These are phyloP conservation scores for Alternaria infectoria DNA, from an alignment of 2,329 filamentous ascomycete genomes.

Conservation along the genomic window DNA sequence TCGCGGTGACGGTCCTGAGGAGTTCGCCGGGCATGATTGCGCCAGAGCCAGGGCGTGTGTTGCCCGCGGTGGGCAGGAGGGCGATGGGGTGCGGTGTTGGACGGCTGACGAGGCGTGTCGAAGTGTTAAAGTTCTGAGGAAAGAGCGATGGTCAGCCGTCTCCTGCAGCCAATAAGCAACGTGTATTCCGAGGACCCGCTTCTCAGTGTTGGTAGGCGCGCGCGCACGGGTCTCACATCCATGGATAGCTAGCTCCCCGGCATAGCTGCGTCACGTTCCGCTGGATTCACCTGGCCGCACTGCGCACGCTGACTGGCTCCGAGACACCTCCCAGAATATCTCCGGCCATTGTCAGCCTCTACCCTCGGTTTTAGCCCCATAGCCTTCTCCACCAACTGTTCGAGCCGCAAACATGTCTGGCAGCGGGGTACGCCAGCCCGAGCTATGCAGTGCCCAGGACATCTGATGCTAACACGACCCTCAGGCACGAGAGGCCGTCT, in stretches of 20 bases:
- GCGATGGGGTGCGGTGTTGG: conserved; percentile 24
- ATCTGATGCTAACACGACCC: conserved; percentile 28
- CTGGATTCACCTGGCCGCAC: conserved; percentile 5
- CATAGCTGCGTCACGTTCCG: conserved; percentile 28
- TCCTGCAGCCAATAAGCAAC: conserved; percentile 14
- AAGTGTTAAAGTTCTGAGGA: conserved; percentile 26
- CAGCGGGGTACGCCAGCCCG: conserved; percentile 54
- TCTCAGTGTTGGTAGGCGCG: conserved; percentile 23
- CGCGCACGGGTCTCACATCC: not conserved
- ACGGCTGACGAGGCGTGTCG: conserved; percentile 34
- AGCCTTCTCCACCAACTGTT: conserved; percentile 2
- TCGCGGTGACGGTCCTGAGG: conserved; percentile 46
- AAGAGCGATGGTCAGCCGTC: conserved; percentile 18
- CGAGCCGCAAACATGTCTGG: conserved; percentile 57
- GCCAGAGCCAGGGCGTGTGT: conserved; percentile 33
- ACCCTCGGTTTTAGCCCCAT: not conserved
- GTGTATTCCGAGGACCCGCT: conserved; percentile 7
- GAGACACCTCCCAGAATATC: conserved; percentile 4
- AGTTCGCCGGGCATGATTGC: conserved; percentile 54
- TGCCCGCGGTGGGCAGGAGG: conserved; percentile 39
- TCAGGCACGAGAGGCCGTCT: conserved; percentile 93
- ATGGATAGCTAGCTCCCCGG: conserved; percentile 12
- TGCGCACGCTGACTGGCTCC: conserved; percentile 9
- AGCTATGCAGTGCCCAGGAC: conserved; percentile 22
- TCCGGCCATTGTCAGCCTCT: conserved; percentile 5